phyloP scores from a whole-genome alignment of 305 asterid genomes.

The Coffea humblotiana region DNA sequence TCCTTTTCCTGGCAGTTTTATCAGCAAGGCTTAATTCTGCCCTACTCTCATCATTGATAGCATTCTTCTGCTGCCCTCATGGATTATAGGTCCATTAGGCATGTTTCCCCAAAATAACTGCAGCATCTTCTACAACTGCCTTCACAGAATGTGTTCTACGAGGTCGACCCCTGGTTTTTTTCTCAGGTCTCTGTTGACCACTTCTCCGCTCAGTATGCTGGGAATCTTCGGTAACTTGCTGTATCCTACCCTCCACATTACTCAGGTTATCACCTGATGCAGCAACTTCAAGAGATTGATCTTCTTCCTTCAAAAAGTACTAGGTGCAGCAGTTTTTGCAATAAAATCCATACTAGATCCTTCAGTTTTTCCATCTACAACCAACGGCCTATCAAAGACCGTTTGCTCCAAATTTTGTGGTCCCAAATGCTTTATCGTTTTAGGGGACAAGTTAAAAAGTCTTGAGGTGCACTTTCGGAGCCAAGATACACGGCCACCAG shows the following conservation, averaged over 20 bases:
- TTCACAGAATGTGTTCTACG: conserved; percentile 53
- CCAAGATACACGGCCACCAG: conserved; percentile 16
- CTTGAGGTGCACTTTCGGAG: conserved; percentile 15
- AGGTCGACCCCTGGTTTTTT: conserved; percentile 39
- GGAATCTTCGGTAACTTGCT: conserved; percentile 47
- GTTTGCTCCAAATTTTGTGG: not conserved
- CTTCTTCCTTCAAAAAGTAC: conserved; percentile 34
- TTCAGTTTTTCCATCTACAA: conserved; percentile 26
- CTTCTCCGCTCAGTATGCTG: conserved; percentile 47
- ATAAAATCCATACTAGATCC: conserved; percentile 36
- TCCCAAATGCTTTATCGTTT: conserved; percentile 8
- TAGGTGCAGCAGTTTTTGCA: conserved; percentile 27
- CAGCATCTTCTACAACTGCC: conserved; percentile 73
- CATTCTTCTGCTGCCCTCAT: conserved; percentile 37
- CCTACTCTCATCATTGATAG: conserved; percentile 40
- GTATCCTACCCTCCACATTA: conserved; percentile 21
- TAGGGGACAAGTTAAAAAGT: conserved; percentile 15
- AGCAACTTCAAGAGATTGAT: conserved; percentile 17
- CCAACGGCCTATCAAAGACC: not conserved
- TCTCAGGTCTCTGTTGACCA: conserved; percentile 33
- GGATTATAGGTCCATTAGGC: conserved; percentile 26
- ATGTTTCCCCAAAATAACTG: conserved; percentile 47
- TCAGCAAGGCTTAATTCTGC: conserved; percentile 53
- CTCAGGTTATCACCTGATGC: conserved; percentile 18
- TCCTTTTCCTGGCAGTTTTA: conserved; percentile 36